Evolutionary conservation across 352 stramenopile species (phyloP), one percentile per base, ranked within the genome.

Genomic region (Globisporangium apiculatum): DNA sequence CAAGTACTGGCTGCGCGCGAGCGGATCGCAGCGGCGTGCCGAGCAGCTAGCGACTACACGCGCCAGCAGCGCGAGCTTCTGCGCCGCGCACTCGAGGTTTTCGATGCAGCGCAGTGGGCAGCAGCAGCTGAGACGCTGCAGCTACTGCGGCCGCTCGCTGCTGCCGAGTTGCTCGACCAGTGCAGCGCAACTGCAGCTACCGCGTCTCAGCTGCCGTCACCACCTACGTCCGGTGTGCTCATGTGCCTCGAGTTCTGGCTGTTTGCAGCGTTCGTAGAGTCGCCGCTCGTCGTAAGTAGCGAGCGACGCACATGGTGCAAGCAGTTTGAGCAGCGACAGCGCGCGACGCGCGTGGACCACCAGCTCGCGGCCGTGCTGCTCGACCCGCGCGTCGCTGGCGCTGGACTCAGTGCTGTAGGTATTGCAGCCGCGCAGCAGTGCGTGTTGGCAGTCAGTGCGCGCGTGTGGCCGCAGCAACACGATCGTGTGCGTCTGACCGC

Each of bases 171-270:
- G 42, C 31, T 65, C 45, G 31, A 46, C 46, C 9, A 1, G 18
- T 10, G 12, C 40, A 43, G 7, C 11, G 40, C 40, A 12, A 14
- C 40, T 43, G 11, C 40, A 43, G 7, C 40, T 14, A 14, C 40
- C 7, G 40, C 40, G 11, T 43, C 40, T 8, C 40, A 43, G 3
- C 11, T 12, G 40, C 7, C 40, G 7, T 8, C 11, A 12, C 40
- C 7, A 8, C 40, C 53, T 11, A 65, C 59, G 41, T 57, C 52
- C 9, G 59, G 59, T 12, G 3, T 37, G 9, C 42, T 60, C n/a
- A 48, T 60, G 8, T 60, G 59, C n/a, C 24, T 60, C 24, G 59
- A 65, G 31, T 12, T 65, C 51, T 65, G 59, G 59, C 40, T 65
- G 15, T 60, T 59, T 7, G 40, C 46, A 6, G 7, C 35, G 11